Conservation (phyloP, 2,329 filamentous ascomycete species). For the Leptographium radiaticola region DNA sequence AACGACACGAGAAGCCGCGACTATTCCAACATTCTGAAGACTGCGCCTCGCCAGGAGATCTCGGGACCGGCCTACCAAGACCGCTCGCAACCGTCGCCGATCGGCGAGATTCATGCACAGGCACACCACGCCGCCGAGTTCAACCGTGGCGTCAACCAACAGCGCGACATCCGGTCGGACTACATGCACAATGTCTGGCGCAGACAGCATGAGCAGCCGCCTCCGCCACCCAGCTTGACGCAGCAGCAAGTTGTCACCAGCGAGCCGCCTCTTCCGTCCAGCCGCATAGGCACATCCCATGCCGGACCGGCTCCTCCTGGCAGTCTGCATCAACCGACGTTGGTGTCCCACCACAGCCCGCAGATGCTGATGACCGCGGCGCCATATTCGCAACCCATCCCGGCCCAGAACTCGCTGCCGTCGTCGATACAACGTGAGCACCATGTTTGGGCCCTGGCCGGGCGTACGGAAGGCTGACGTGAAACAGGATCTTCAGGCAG, state of each 20-base stretch:
- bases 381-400: slow-evolving; percentile 57
- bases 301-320: slow-evolving; percentile 35
- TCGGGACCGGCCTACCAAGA: slow-evolving; percentile 82
- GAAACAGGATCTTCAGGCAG: slow-evolving; percentile 39
- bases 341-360: slow-evolving; percentile 48
- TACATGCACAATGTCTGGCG: slow-evolving; percentile 76
- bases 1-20: slow-evolving; percentile 67
- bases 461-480: slow-evolving; percentile 16
- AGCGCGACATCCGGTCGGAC: slow-evolving; percentile 64
- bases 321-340: slow-evolving; percentile 37
- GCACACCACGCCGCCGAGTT: slow-evolving; percentile 82
- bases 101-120: slow-evolving; percentile 71
- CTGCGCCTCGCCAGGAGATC: slow-evolving; percentile 79
- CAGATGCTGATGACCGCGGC: slow-evolving; percentile 54
- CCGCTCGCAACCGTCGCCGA: slow-evolving; percentile 60
- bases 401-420: slow-evolving; percentile 60
- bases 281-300: slow-evolving; percentile 44
- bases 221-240: slow-evolving; percentile 28
- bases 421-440: slow-evolving; percentile 32
- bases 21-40: slow-evolving; percentile 64
- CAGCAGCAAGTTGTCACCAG: slow-evolving; percentile 34
- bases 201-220: slow-evolving; percentile 65
- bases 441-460: slow-evolving; percentile 29
- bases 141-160: slow-evolving; percentile 71
- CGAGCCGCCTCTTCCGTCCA: slow-evolving; percentile 32